These are phyloP conservation scores for Monoraphidium neglectum DNA, from an alignment of 139 green algal genomes.

Conservation along the genomic window DNA sequence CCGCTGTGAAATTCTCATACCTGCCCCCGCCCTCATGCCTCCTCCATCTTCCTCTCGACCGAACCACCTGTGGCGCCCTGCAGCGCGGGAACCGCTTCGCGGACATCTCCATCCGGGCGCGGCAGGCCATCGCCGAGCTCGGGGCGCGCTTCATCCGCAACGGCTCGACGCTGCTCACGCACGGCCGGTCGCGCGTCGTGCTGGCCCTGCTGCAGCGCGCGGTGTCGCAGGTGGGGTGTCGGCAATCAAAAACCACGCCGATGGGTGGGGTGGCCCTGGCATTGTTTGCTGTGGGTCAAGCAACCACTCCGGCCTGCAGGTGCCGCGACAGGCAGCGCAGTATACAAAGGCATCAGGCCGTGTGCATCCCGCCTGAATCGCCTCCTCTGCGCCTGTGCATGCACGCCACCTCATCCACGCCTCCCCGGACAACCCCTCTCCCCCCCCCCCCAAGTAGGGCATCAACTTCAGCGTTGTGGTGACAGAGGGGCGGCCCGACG, in stretches of 20 bases:
- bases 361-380: no score
- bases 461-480: slow-evolving; percentile 92
- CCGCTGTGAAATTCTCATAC: no score
- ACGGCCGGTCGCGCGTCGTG: slow-evolving; percentile 92
- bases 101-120: slow-evolving; percentile 81
- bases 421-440: no score
- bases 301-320: no score
- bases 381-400: neutral
- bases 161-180: slow-evolving; percentile 76
- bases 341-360: no score
- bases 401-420: neutral
- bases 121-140: slow-evolving; percentile 85
- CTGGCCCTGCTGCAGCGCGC: slow-evolving; percentile 79
- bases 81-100: slow-evolving; percentile 83
- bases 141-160: slow-evolving; percentile 85
- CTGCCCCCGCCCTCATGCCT: no score
- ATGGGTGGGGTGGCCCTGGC: no score
- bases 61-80: slow-evolving; percentile 22
- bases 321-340: no score
- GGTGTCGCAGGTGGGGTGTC: slow-evolving; percentile 52
- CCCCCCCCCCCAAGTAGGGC: slow-evolving; percentile 49
- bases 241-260: neutral
- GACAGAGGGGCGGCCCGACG: slow-evolving; percentile 88
- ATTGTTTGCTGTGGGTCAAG: no score
- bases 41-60: no score